Percentiles rank a stretch among this genome's conserved stretches.
These are phyloP conservation scores for Cornus controversa DNA, from an alignment of 148 eudicot genomes.

Conservation along the genomic window DNA sequence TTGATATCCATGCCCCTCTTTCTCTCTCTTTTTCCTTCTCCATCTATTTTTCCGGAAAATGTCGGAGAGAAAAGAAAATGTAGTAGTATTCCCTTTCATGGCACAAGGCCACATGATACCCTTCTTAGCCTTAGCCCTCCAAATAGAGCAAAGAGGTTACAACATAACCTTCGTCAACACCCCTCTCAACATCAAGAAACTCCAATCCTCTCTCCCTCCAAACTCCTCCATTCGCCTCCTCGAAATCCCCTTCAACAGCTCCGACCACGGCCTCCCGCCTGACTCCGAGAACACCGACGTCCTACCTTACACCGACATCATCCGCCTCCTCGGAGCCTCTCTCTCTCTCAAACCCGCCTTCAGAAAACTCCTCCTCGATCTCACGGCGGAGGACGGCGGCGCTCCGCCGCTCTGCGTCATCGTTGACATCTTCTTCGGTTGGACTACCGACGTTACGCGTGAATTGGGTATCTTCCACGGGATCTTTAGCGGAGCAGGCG, in stretches of 20 bases:
- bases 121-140: conserved; percentile 48
- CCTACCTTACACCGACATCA: conserved; percentile 30
- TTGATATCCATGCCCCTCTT: too few relatives aligned
- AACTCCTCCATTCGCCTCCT: conserved; percentile 30
- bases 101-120: conserved; percentile 71
- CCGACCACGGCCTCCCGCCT: conserved; percentile 46
- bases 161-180: conserved; percentile 46
- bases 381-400: conserved; percentile 16
- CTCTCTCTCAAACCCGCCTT: conserved; percentile 35
- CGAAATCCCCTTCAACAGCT: conserved; percentile 44
- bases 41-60: conserved; percentile 3
- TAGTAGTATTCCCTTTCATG: conserved; percentile 66
- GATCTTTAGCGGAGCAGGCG: conserved; percentile 34
- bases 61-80: conserved; percentile 27
- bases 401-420: conserved; percentile 43
- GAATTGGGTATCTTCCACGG: conserved; percentile 39
- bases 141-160: conserved; percentile 35
- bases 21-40: not conserved
- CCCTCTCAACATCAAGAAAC: conserved; percentile 47
- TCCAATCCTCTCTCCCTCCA: conserved; percentile 28
- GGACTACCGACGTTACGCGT: conserved; percentile 12
- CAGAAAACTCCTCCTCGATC: conserved; percentile 19
- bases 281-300: conserved; percentile 44
- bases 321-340: conserved; percentile 39
- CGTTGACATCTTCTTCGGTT: conserved; percentile 45